These are phyloP conservation scores for Globisporangium cylindrosporum DNA, from an alignment of 352 stramenopile genomes.

Conservation along the genomic window DNA sequence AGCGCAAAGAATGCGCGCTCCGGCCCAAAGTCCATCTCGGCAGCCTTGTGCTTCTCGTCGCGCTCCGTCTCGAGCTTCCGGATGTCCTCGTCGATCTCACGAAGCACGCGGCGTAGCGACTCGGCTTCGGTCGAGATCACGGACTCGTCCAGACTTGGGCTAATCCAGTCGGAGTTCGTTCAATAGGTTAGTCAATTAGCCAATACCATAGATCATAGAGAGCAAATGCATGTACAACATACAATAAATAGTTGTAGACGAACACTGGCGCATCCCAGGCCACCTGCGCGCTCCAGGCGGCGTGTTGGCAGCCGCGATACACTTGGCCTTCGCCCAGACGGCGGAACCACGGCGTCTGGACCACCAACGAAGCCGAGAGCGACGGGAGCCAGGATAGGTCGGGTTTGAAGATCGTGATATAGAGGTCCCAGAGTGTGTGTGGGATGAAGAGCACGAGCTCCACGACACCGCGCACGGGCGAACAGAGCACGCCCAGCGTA, in stretches of 20 bases:
- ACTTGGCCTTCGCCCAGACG: constrained; percentile 52
- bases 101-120: constrained; percentile 61
- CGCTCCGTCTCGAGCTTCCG: constrained; percentile 47
- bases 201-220: background rate
- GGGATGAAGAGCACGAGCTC: constrained; percentile 55
- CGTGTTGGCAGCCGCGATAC: constrained; percentile 41
- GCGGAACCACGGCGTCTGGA: constrained; percentile 50
- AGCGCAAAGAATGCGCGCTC: constrained; percentile 71
- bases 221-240: constrained; percentile 15
- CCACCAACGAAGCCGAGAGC: constrained; percentile 20
- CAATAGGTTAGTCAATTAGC: background rate
- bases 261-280: constrained; percentile 71
- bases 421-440: constrained; percentile 37
- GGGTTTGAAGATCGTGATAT: constrained; percentile 42
- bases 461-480: constrained; percentile 44
- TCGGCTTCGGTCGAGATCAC: constrained; percentile 57
- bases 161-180: constrained; percentile 16
- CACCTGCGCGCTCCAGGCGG: constrained; percentile 46
- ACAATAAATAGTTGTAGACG: constrained; percentile 78
- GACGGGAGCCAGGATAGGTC: constrained; percentile 26
- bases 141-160: constrained; percentile 53
- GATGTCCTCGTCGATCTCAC: constrained; percentile 68
- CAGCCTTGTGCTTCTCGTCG: constrained; percentile 36
- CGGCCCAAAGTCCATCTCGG: constrained; percentile 61
- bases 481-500: constrained; percentile 49